Evolutionary conservation across 2,329 filamentous ascomycete genomes (phyloP), one percentile per base, ranked within the genome.

Genomic region (Cryphonectria radicalis): DNA sequence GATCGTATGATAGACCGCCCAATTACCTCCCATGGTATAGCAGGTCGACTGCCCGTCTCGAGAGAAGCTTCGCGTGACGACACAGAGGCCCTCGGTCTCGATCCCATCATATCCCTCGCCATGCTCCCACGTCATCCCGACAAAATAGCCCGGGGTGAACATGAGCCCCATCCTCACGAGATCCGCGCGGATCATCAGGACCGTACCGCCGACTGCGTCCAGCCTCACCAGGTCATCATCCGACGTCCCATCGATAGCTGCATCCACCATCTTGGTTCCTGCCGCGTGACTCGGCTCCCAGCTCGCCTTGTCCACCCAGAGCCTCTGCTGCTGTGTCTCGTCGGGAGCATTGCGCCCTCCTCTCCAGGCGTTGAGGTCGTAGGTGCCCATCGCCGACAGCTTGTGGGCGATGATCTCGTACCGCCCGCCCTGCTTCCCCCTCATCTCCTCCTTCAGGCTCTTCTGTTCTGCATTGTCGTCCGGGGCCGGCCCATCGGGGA

Each of bases 351-450:
- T 40, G 37, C 62, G 62, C n/a, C 40, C 17, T 25, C 62, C 62
- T 5, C 17, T 63, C 62, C 62, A 63, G n/a, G 62, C 62, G 37
- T 63, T 63, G 11, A 63, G 37, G 62, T 63, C 62, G 22, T 46
- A 63, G 32, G 62, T 40, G n/a, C 37, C 37, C 37, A 14, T 4
- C 35, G 62, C 62, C n/a, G 37, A 42, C 37, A 25, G 6, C n/a
- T 63, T 63, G 62, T 63, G 62, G n/a, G 62, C 62, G 11, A 63
- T 37, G n/a, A 63, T 63, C 37, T 63, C 62, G 37, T 63, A 63
- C 22, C 62, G 62, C 5, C 40, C 62, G n/a, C 62, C 62, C n/a
- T 10, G 40, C 19, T 13, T 14, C 4, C 40, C 62, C 3, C 62
- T 25, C 40, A 64, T 64, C 40, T 64, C 62, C 22, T 43, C 10